Conservation (phyloP, 1,284 basidiomycete genomes). For the Cutaneotrichosporon spelunceum region DNA sequence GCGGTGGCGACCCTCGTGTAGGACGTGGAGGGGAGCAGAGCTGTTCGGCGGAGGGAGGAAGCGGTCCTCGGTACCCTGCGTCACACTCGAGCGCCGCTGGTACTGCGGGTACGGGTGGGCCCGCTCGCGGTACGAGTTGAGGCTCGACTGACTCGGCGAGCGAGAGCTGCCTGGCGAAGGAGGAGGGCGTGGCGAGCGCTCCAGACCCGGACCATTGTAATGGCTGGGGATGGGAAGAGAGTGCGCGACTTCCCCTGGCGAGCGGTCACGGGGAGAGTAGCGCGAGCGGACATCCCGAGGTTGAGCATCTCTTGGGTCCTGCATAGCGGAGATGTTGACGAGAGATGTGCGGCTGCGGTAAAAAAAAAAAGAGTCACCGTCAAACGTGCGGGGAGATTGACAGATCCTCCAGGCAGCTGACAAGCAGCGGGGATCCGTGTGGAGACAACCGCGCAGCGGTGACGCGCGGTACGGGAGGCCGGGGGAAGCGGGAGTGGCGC, state of each 20-base stretch:
- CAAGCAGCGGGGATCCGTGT: not conserved
- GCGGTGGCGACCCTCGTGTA: constrained; percentile 17
- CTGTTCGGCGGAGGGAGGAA: constrained; percentile 25
- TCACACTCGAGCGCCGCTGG: constrained; percentile 3
- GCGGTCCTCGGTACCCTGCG: constrained; percentile 4
- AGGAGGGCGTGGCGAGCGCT: constrained; percentile 6
- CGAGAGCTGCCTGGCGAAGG: constrained; percentile 10
- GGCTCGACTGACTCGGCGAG: constrained; percentile 10
- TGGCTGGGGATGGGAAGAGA: constrained; percentile 10
- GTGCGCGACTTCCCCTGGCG: constrained; percentile 1
- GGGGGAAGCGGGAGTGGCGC: no score
- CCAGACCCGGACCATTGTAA: not conserved
- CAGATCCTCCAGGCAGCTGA: not conserved
- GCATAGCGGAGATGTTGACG: not conserved
- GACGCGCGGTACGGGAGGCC: no score
- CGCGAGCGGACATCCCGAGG: not conserved
- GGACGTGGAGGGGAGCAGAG: constrained; percentile 18
- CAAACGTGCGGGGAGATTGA: not conserved
- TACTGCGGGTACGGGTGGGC: constrained; percentile 16
- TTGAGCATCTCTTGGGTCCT: not conserved
- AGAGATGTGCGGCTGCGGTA: not conserved
- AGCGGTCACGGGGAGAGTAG: not conserved
- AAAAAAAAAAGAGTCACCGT: not conserved
- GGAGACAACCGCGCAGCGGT: no score
- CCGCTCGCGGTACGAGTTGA: constrained; percentile 20